Conservation (phyloP, 2,329 filamentous ascomycete genomes). For the Nemania abortiva region DNA sequence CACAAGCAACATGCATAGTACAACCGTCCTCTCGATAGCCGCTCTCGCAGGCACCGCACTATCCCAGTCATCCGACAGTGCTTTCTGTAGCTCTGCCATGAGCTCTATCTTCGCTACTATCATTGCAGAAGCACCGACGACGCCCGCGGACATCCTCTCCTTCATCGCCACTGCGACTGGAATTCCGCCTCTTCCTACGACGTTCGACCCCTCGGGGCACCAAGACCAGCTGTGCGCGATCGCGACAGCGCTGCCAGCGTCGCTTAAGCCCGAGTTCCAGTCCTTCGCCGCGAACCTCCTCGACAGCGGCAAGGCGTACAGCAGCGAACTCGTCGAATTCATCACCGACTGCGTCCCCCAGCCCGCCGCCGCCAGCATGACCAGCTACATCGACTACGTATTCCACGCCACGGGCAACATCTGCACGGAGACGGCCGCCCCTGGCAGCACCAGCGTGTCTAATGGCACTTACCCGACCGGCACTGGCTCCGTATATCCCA, state of each 20-base stretch:
- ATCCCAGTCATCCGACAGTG: slow-evolving; percentile 19
- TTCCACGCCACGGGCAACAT: slow-evolving; percentile 23
- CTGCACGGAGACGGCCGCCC: slow-evolving; percentile 18
- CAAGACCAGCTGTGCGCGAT: slow-evolving; percentile 25
- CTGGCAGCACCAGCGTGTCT: slow-evolving; percentile 11
- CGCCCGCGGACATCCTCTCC: slow-evolving; percentile 22
- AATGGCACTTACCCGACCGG: slow-evolving; percentile 14
- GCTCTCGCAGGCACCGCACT: slow-evolving; percentile 27
- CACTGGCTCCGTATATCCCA: background rate
- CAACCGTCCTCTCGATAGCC: slow-evolving; percentile 8
- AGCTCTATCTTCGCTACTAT: slow-evolving; percentile 8
- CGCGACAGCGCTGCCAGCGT: slow-evolving; percentile 17
- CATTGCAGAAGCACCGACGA: slow-evolving; percentile 11
- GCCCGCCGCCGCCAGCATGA: slow-evolving; percentile 2
- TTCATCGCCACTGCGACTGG: slow-evolving; percentile 12
- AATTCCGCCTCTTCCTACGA: slow-evolving; percentile 2
- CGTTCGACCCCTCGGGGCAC: slow-evolving; percentile 1
- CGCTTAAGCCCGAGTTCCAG: slow-evolving; percentile 25
- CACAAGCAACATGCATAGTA: slow-evolving; percentile 24
- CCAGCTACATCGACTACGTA: slow-evolving; percentile 22
- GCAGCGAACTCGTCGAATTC: slow-evolving; percentile 1
- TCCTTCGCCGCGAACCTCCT: background rate
- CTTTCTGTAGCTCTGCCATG: slow-evolving; percentile 16
- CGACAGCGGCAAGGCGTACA: background rate
- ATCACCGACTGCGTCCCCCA: slow-evolving; percentile 16